Conservation (phyloP, 176 grass and related monocot genomes). For the Carex pumila region DNA sequence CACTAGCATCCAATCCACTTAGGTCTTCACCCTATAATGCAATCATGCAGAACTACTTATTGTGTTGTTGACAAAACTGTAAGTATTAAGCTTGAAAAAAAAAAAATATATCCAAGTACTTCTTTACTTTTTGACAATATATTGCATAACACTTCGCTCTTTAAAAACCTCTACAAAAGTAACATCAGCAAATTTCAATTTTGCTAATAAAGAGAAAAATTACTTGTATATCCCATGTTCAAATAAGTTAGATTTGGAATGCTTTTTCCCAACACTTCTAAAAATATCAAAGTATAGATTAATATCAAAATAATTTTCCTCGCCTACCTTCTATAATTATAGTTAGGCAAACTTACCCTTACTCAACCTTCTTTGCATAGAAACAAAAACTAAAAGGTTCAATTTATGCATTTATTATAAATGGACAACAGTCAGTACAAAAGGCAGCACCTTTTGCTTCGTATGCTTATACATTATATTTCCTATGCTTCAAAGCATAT, state of each 20-base stretch:
- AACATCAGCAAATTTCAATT: not conserved
- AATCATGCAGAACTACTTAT: not conserved
- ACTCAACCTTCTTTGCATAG: not conserved
- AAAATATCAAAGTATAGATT: not conserved
- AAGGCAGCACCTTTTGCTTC: not conserved
- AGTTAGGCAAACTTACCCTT: not conserved
- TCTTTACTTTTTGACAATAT: not conserved
- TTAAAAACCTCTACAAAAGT: not conserved
- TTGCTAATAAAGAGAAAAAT: not conserved
- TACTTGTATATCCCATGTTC: not conserved
- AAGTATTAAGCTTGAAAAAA: constrained; percentile 2
- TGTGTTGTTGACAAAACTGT: not conserved
- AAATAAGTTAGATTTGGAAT: not conserved
- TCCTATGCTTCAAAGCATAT: not conserved
- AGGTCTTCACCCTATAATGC: constrained; percentile 62
- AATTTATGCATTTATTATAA: not conserved
- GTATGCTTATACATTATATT: not conserved
- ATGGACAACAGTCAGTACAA: not conserved
- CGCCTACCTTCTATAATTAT: not conserved
- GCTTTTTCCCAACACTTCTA: not conserved
- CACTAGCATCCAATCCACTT: constrained; percentile 59
- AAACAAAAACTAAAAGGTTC: not conserved
- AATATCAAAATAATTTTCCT: not conserved
- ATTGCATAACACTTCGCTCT: not conserved
- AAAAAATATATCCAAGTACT: not conserved